Percentiles rank a stretch among this genome's conserved stretches.
Evolutionary conservation across 2,329 filamentous ascomycete genomes (phyloP).

Genomic region (Colletotrichum sp.): DNA sequence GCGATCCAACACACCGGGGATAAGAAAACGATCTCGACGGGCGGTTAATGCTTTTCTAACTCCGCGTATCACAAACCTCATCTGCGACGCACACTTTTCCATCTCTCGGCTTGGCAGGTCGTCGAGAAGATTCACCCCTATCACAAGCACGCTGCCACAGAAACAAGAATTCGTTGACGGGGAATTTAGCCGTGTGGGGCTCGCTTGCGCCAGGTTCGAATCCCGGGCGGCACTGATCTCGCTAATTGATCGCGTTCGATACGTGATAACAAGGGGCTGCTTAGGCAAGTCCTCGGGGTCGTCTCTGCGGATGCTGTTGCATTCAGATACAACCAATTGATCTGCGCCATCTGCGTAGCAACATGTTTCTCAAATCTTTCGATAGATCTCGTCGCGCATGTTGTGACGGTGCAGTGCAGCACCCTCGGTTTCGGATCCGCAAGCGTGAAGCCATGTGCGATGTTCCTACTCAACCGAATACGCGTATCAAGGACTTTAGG

Average conservation of each 20-base stretch:
- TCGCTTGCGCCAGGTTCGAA: not conserved
- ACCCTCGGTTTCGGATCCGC: not conserved
- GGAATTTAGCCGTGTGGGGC: not conserved
- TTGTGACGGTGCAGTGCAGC: not conserved
- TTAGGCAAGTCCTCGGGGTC: not conserved
- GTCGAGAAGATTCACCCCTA: not conserved
- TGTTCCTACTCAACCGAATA: not conserved
- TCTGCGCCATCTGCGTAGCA: not conserved
- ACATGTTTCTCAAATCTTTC: not conserved
- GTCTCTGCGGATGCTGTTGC: not conserved
- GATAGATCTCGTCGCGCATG: not conserved
- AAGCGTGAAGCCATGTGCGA: not conserved
- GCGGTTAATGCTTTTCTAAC: not conserved
- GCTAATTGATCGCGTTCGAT: not conserved
- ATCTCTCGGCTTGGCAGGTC: not conserved
- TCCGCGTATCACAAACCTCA: not conserved
- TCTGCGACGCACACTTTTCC: not conserved
- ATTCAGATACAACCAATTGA: not conserved
- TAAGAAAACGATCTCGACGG: not conserved
- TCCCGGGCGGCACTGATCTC: not conserved
- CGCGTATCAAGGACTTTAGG: not conserved
- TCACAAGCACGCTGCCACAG: not conserved
- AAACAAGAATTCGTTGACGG: not conserved
- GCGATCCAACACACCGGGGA: not conserved
- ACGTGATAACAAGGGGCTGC: not conserved